A percentile compares a stretch with the other conserved stretches of the same genome.
These are phyloP conservation scores for Verticillium klebahnii DNA, from an alignment of 2,329 filamentous ascomycete species.

Conservation along the genomic window DNA sequence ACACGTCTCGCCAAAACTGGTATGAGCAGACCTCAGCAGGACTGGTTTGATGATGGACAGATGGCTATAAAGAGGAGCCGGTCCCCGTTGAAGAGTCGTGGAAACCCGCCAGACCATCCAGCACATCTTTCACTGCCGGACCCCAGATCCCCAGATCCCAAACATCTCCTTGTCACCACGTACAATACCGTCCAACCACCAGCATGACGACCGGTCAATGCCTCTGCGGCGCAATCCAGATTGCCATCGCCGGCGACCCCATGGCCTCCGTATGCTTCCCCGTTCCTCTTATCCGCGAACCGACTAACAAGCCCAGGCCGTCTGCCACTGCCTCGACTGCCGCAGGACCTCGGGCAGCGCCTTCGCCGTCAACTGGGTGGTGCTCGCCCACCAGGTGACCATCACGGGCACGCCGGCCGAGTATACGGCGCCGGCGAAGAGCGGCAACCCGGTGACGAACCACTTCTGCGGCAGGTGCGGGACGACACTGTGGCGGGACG, in stretches of 20 bases:
- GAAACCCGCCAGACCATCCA: background rate
- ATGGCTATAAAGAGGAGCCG: background rate
- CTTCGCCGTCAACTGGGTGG: slow-evolving; percentile 4
- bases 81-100: background rate
- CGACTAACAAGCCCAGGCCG: background rate
- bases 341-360: slow-evolving; percentile 6
- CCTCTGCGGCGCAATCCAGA: slow-evolving; percentile 4
- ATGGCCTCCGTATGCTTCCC: slow-evolving; percentile 1
- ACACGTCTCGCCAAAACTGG: background rate
- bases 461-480: slow-evolving; percentile 5
- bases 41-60: background rate
- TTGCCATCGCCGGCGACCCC: background rate
- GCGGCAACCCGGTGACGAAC: slow-evolving; percentile 4
- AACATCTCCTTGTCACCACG: background rate
- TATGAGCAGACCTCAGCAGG: background rate
- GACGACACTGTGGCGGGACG: slow-evolving; percentile 4
- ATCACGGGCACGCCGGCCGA: background rate
- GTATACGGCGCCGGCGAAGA: background rate
- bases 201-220: slow-evolving; percentile 1
- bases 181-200: background rate
- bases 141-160: background rate
- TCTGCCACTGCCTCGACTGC: slow-evolving; percentile 8
- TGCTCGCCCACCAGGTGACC: background rate
- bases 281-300: too few relatives aligned
- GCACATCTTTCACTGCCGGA: background rate